Percentiles rank a stretch among this genome's conserved stretches.
Conservation (phyloP, 192 early-diverging fungal genomes). For the Mortierella antarctica region DNA sequence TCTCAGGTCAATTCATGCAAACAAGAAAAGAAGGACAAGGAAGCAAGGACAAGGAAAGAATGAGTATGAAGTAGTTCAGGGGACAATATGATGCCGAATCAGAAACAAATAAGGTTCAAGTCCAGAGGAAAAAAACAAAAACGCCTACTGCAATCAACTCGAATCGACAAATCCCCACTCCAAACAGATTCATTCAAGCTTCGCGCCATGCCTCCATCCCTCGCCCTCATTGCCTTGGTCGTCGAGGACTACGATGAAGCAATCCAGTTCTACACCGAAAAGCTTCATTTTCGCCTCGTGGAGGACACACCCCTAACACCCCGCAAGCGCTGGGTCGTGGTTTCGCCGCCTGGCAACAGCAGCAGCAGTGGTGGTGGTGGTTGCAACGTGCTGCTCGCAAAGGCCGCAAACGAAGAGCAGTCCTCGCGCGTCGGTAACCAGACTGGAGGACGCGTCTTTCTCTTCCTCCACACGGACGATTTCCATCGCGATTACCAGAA, state of each 20-base stretch:
- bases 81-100: no score
- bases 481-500: slow-evolving; percentile 16
- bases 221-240: background rate
- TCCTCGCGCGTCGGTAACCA: slow-evolving; percentile 16
- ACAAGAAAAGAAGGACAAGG: no score
- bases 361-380: background rate
- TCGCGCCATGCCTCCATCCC: no score
- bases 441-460: slow-evolving; percentile 13
- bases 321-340: slow-evolving; percentile 17
- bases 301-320: slow-evolving; percentile 16
- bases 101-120: no score
- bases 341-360: slow-evolving; percentile 20
- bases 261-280: background rate
- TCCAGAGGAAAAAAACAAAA: no score
- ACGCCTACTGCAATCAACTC: no score
- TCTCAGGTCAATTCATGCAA: no score
- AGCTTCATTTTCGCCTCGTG: slow-evolving; percentile 7
- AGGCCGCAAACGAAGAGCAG: slow-evolving; percentile 8
- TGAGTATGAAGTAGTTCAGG: no score
- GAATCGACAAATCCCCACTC: no score
- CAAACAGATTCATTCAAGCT: no score
- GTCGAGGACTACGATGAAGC: slow-evolving; percentile 18
- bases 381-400: slow-evolving; percentile 11
- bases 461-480: slow-evolving; percentile 21
- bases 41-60: no score